Percentiles rank a stretch among this genome's conserved stretches.
These are phyloP conservation scores for Mortierella sp. DNA, from an alignment of 371 early-diverging fungal genomes.

Conservation along the genomic window DNA sequence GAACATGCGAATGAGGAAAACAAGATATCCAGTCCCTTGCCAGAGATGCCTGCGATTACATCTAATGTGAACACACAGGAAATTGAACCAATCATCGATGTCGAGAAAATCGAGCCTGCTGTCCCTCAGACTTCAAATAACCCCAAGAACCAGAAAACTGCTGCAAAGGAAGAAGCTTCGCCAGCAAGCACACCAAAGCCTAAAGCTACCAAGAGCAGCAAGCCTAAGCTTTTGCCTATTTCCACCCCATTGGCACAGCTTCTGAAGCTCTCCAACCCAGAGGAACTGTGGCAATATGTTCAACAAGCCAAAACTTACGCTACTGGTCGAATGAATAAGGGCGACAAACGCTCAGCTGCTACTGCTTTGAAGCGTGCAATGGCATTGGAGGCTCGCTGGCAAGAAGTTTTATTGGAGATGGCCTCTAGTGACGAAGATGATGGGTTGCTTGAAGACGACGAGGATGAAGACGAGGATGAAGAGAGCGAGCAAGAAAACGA, in stretches of 20 bases:
- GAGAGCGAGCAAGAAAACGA: constrained; percentile 9
- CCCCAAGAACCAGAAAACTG: not conserved
- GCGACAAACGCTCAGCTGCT: constrained; percentile 52
- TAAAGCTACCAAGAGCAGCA: constrained; percentile 24
- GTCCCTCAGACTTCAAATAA: not conserved
- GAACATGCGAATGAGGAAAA: constrained; percentile 4
- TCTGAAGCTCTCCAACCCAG: constrained; percentile 34
- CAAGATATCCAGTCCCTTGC: constrained; percentile 13
- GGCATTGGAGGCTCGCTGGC: constrained; percentile 49
- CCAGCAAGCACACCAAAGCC: constrained; percentile 9
- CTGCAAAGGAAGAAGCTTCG: not conserved
- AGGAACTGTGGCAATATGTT: constrained; percentile 51
- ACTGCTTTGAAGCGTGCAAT: constrained; percentile 51
- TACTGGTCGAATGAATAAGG: constrained; percentile 49
- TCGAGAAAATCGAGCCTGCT: not conserved
- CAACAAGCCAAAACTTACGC: constrained; percentile 56
- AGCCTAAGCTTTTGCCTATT: constrained; percentile 43
- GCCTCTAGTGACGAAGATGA: constrained; percentile 54
- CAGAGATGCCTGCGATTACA: not conserved
- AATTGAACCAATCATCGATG: not conserved
- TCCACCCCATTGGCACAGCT: constrained; percentile 46
- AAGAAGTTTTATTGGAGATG: constrained; percentile 48
- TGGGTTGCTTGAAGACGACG: constrained; percentile 42
- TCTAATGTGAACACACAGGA: constrained; percentile 9
- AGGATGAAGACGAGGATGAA: constrained; percentile 29